Percentiles rank a stretch among this genome's conserved stretches.
Conservation (phyloP, 2,329 filamentous ascomycete species). For the Orbilia brochopaga region DNA sequence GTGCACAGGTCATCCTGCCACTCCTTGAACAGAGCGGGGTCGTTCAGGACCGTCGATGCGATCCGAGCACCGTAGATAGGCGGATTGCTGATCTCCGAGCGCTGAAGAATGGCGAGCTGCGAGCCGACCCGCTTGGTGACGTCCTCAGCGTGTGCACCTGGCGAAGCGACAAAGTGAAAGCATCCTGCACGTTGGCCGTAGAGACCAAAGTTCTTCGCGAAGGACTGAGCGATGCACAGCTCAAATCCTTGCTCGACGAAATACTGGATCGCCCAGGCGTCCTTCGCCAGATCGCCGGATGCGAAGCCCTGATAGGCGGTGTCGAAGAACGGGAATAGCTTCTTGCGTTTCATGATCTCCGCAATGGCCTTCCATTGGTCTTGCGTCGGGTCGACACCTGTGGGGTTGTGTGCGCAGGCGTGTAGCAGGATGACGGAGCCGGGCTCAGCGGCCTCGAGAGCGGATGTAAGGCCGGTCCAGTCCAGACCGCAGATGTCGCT, state of each 20-base stretch:
- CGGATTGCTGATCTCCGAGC: slow-evolving; percentile 97
- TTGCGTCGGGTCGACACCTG: slow-evolving; percentile 88
- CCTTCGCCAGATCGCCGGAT: slow-evolving; percentile 85
- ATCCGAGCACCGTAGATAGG: slow-evolving; percentile 95
- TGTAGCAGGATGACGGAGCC: slow-evolving; percentile 92
- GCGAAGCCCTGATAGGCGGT: slow-evolving; percentile 99
- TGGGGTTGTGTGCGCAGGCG: slow-evolving; percentile 97
- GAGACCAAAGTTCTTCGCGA: slow-evolving; percentile 84
- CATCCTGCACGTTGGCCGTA: slow-evolving; percentile 98
- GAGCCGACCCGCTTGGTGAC: slow-evolving; percentile 88
- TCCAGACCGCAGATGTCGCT: slow-evolving; percentile 97
- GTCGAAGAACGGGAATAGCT: slow-evolving; percentile 96
- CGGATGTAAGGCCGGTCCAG: slow-evolving; percentile 89
- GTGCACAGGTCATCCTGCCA: slow-evolving; percentile 97
- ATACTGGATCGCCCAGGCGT: slow-evolving; percentile 90
- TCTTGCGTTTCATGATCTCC: slow-evolving; percentile 80
- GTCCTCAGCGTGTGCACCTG: slow-evolving; percentile 70
- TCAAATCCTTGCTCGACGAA: slow-evolving; percentile 93
- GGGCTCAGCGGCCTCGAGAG: slow-evolving; percentile 86
- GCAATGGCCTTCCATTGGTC: slow-evolving; percentile 94
- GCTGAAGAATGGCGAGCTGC: slow-evolving; percentile 97
- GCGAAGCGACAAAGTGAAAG: slow-evolving; percentile 87
- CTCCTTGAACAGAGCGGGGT: slow-evolving; percentile 81
- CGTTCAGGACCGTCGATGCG: slow-evolving; percentile 88
- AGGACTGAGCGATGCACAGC: slow-evolving; percentile 86